Evolutionary conservation across 2,329 filamentous ascomycete genomes (phyloP).

Genomic region (Ophiocordyceps camponoti-rufipedis): DNA sequence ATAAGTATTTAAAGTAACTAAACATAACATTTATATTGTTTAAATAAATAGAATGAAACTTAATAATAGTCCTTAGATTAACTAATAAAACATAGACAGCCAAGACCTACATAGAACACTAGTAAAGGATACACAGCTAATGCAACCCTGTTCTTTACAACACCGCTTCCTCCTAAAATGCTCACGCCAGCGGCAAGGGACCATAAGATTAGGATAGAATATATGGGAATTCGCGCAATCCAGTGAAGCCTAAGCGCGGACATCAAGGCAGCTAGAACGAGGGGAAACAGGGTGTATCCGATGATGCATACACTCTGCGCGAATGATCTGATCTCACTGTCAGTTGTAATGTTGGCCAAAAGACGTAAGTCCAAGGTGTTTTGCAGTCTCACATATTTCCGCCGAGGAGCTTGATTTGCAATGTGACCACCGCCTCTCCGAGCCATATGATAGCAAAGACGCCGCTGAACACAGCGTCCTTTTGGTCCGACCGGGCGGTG

Average conservation of each 20-base stretch:
- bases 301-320: slow-evolving; percentile 97
- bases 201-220: slow-evolving; percentile 77
- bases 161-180: slow-evolving; percentile 86
- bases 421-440: slow-evolving; percentile 87
- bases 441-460: slow-evolving; percentile 97
- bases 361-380: background rate
- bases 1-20: no score
- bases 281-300: slow-evolving; percentile 91
- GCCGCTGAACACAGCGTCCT: slow-evolving; percentile 79
- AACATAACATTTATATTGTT: no score
- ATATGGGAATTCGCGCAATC: slow-evolving; percentile 76
- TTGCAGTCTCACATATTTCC: slow-evolving; percentile 71
- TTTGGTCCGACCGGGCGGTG: slow-evolving; percentile 61
- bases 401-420: slow-evolving; percentile 91
- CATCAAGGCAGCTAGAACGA: slow-evolving; percentile 81
- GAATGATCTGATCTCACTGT: slow-evolving; percentile 53
- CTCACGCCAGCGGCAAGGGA: slow-evolving; percentile 89
- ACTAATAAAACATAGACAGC: slow-evolving; percentile 93
- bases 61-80: no score
- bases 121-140: slow-evolving; percentile 90
- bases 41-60: no score
- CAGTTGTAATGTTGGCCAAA: slow-evolving; percentile 1
- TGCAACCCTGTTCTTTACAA: slow-evolving; percentile 84
- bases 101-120: slow-evolving; percentile 85
- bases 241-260: slow-evolving; percentile 66